These are phyloP conservation scores for Phylloboletellus chloephorus DNA, from an alignment of 1,284 basidiomycete species.

Conservation along the genomic window DNA sequence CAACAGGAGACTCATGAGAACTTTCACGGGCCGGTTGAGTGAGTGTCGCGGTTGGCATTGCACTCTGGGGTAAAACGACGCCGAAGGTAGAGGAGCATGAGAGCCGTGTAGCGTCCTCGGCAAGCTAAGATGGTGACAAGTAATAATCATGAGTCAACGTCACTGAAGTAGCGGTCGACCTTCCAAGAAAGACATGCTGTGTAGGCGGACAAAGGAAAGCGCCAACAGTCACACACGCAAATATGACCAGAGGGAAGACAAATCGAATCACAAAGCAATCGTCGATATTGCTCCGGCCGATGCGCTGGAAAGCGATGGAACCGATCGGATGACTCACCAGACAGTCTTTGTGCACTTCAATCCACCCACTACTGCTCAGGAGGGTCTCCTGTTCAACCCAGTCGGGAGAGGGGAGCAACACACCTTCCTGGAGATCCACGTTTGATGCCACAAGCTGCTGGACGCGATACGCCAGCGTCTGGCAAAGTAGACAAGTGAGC, in stretches of 20 bases:
- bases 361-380: constrained; percentile 63
- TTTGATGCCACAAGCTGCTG: constrained; percentile 54
- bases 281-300: not conserved
- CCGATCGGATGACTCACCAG: constrained; percentile 48
- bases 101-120: constrained; percentile 41
- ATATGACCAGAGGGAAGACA: constrained; percentile 2
- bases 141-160: constrained; percentile 22
- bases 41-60: constrained; percentile 16
- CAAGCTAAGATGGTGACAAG: constrained; percentile 37
- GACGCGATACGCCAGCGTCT: constrained; percentile 63
- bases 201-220: constrained; percentile 9
- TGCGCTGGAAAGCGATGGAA: not conserved
- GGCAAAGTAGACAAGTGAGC: constrained; percentile 66
- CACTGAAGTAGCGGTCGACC: not conserved
- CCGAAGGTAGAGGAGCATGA: constrained; percentile 46
- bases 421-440: constrained; percentile 59
- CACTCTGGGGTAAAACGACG: constrained; percentile 40
- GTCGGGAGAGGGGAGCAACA: constrained; percentile 63
- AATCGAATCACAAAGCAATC: constrained; percentile 5
- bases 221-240: constrained; percentile 3
- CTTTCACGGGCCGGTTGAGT: constrained; percentile 15
- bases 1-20: constrained; percentile 26
- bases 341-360: constrained; percentile 61
- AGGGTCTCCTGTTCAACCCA: constrained; percentile 71
- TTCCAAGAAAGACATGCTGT: constrained; percentile 13